Percentiles rank a stretch among this genome's conserved stretches.
phyloP scores from a whole-genome alignment of 2,329 filamentous ascomycete species.

The Colletotrichum sp. region DNA sequence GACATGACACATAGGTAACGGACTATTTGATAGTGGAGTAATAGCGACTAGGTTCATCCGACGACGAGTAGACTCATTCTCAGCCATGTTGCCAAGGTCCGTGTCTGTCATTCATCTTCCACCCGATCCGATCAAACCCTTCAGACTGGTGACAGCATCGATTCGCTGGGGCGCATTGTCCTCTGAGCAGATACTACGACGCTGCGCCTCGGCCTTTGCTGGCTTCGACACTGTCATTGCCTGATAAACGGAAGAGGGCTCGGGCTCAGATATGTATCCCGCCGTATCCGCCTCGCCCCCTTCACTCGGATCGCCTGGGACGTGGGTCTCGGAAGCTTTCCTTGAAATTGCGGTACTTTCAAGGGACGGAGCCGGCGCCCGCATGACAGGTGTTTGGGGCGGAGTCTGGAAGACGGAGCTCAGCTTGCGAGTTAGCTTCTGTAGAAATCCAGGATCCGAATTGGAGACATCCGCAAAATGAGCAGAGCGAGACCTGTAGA shows the following conservation, averaged over 20 bases:
- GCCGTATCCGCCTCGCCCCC: too few relatives aligned
- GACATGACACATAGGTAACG: background rate
- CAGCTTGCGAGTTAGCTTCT: slow-evolving; percentile 6
- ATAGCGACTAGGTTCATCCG: background rate
- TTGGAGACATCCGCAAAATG: background rate
- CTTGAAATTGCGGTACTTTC: background rate
- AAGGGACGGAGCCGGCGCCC: background rate
- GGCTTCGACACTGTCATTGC: background rate
- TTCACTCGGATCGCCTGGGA: background rate
- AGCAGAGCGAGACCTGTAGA: background rate
- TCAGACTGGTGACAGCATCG: background rate
- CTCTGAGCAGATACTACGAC: background rate
- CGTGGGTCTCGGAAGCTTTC: background rate
- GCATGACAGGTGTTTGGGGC: background rate
- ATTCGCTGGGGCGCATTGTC: background rate
- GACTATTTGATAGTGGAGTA: fast-evolving
- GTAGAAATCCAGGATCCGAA: background rate
- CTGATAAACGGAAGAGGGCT: background rate
- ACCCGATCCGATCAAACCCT: background rate
- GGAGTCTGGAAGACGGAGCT: slow-evolving; percentile 12
- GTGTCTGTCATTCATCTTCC: background rate
- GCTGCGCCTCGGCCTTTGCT: background rate
- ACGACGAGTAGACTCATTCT: background rate
- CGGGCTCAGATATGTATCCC: background rate
- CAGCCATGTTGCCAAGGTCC: background rate